Evolutionary conservation across 192 early-diverging fungal genomes (phyloP), one percentile per base, ranked within the genome.

Genomic region (Pilobolus umbonatus): DNA sequence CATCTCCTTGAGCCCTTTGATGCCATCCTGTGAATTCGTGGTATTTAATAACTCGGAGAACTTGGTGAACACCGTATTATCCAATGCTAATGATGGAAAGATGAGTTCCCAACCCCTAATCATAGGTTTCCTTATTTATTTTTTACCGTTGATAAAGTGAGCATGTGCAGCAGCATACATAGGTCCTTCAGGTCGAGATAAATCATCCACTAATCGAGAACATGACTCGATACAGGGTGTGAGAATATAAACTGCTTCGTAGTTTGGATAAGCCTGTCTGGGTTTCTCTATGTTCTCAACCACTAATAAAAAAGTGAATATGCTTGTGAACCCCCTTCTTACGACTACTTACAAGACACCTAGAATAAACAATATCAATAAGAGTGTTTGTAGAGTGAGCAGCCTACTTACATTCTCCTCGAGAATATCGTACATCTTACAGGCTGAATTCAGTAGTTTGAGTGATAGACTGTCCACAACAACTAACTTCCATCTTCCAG

Each of bases 401-500:
- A 24, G 15, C 15, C 17, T 32, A 14, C 85, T 91, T 32, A 93
- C 80, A 51, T 79, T 79, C 60, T 76, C 72, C 57, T 82, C 80
- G 29, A 82, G 64, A 71, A 82, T 82, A 60, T 82, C 80, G 65
- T 80, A 80, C 83, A 87, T 94, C 65, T 87, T 88, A 69, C 85
- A 86, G 4, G 86, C 81, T 3, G 80, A 82, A 56, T 84, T 85
- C 12, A 92, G 72, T 26, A 92, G 83, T 55, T 88, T 88, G 38
- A 85, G 57, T 7, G 90, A 79, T 24, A 81, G 80, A 38, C 73
- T 67, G 76, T 94, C 91, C 0, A 90, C 81, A 7, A 94, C 85
- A 1, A 94, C 75, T 40, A 94, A 78, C 73, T 94, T 94, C 88
- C 86, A 94, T 36, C 80, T 71, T 53, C 79, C 79, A 14, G 85